Percentiles rank a stretch among this genome's conserved stretches.
phyloP scores from a whole-genome alignment of 2,329 filamentous ascomycete species.

The Pseudocercospora pini-densiflorae region DNA sequence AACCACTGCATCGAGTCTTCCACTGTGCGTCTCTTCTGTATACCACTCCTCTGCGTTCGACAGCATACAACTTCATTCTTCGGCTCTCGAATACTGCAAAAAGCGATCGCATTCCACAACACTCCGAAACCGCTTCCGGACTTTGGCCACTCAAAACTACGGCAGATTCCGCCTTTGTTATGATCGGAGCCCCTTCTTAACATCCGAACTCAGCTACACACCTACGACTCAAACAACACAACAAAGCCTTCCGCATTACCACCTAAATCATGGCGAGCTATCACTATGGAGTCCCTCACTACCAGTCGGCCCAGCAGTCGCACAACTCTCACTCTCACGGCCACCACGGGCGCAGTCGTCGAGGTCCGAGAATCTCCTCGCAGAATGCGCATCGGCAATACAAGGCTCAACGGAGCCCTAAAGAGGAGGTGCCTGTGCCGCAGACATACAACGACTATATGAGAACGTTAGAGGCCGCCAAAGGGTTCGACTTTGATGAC shows the following conservation, averaged over 20 bases:
- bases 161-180: constrained; percentile 11
- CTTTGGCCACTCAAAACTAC: not conserved
- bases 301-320: constrained; percentile 56
- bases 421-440: constrained; percentile 85
- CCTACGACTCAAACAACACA: not conserved
- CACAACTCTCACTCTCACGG: constrained; percentile 66
- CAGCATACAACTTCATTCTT: constrained; percentile 9
- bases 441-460: constrained; percentile 78
- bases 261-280: constrained; percentile 52
- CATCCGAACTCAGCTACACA: constrained; percentile 4
- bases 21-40: not conserved
- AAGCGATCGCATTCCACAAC: constrained; percentile 11
- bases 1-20: constrained; percentile 7
- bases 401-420: constrained; percentile 81
- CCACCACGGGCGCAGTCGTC: constrained; percentile 84
- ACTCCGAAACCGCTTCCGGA: not conserved
- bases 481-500: constrained; percentile 94
- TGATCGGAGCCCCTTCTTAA: constrained; percentile 10
- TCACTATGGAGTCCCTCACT: constrained; percentile 54
- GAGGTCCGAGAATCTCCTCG: constrained; percentile 78
- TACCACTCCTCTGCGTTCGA: constrained; percentile 2
- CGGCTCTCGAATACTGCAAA: not conserved
- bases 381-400: constrained; percentile 83
- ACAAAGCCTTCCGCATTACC: constrained; percentile 13
- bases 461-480: constrained; percentile 84